Percentiles rank a stretch among this genome's conserved stretches.
Conservation (phyloP, 768 basidiomycete species). For the Omphalotus guepiniiformis region DNA sequence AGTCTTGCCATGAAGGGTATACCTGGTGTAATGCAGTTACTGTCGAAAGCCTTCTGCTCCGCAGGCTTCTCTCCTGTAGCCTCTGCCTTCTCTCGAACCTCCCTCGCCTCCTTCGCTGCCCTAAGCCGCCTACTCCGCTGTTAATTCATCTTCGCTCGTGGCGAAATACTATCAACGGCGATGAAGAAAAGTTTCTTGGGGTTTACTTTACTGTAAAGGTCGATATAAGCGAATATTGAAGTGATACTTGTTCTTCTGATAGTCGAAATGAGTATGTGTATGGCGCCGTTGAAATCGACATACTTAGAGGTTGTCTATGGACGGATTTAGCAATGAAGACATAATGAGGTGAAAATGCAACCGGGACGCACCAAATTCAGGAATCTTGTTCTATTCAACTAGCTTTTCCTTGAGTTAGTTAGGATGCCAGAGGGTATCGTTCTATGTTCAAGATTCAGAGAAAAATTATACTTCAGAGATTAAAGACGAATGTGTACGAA, state of each 20-base stretch:
- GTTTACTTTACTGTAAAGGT: slow-evolving; percentile 95
- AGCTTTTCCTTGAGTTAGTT: slow-evolving; percentile 96
- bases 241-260: slow-evolving; percentile 96
- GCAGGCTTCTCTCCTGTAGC: slow-evolving; percentile 88
- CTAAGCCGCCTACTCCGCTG: slow-evolving; percentile 92
- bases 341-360: slow-evolving; percentile 3
- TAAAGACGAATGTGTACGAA: slow-evolving; percentile 48
- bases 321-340: slow-evolving; percentile 12
- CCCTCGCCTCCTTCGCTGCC: slow-evolving; percentile 89
- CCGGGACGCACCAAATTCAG: slow-evolving; percentile 77
- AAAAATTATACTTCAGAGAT: slow-evolving; percentile 2
- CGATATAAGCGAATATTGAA: slow-evolving; percentile 94
- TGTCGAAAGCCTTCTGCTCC: slow-evolving; percentile 93
- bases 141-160: slow-evolving; percentile 99
- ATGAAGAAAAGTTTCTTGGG: slow-evolving; percentile 98
- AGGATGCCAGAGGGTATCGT: slow-evolving; percentile 96
- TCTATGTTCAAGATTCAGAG: slow-evolving; percentile 57
- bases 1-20: slow-evolving; percentile 93
- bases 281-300: slow-evolving; percentile 92
- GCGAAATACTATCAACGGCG: slow-evolving; percentile 97
- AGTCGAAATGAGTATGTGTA: slow-evolving; percentile 94
- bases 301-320: slow-evolving; percentile 82
- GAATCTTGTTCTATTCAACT: slow-evolving; percentile 99
- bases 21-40: slow-evolving; percentile 99
- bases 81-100: slow-evolving; percentile 82